Evolutionary conservation across 2,329 filamentous ascomycete species (phyloP).

Genomic region (Fusarium xylarioides): DNA sequence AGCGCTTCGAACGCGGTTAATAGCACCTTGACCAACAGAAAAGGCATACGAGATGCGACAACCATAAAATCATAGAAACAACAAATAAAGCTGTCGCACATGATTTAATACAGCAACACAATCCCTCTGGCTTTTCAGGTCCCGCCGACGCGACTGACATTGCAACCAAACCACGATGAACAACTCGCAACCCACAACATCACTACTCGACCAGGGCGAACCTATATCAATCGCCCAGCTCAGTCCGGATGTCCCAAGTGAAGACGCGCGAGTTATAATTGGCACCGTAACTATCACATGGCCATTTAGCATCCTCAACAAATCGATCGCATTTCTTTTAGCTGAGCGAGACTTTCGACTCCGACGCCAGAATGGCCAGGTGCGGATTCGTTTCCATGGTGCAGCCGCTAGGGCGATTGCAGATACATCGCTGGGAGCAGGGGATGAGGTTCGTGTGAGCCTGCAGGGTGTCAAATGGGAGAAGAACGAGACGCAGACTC

Average conservation of each 20-base stretch:
- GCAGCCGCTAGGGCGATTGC: constrained; percentile 75
- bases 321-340: constrained; percentile 79
- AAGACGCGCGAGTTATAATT: constrained; percentile 60
- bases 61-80: not conserved
- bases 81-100: not conserved
- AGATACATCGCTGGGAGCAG: constrained; percentile 75
- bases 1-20: constrained; percentile 6
- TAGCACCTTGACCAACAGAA: not conserved
- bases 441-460: constrained; percentile 76
- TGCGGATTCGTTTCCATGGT: constrained; percentile 79
- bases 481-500: constrained; percentile 58
- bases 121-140: constrained; percentile 11
- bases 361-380: constrained; percentile 79
- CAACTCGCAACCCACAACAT: constrained; percentile 27
- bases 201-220: constrained; percentile 43
- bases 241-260: constrained; percentile 56
- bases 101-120: constrained; percentile 7
- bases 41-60: constrained; percentile 6
- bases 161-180: constrained; percentile 39
- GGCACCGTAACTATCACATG: constrained; percentile 86
- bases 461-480: constrained; percentile 76
- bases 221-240: constrained; percentile 66
- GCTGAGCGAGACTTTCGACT: constrained; percentile 86
- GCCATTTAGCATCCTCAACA: constrained; percentile 85
- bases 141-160: constrained; percentile 28